Evolutionary conservation across 768 basidiomycete species (phyloP).

Genomic region (Xanthoconium stramineum): DNA sequence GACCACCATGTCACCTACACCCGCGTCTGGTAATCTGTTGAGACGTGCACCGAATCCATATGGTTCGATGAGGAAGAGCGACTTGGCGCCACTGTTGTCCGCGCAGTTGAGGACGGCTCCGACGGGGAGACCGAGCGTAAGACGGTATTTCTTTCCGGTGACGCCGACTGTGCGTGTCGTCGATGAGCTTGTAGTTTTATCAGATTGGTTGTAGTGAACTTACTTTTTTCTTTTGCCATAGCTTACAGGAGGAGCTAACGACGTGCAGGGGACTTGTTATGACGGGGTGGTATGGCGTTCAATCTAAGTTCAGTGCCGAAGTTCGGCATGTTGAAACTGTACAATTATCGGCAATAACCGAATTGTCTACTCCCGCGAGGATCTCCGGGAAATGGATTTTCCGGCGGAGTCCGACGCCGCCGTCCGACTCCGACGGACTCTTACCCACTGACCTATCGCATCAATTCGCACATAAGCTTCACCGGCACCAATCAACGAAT

Average conservation of each 20-base stretch:
- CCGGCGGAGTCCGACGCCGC: no score
- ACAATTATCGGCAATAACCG: conserved; percentile 14
- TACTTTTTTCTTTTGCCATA: conserved; percentile 29
- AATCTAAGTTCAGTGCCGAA: conserved; percentile 24
- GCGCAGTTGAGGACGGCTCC: conserved; percentile 97
- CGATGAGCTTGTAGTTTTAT: background rate
- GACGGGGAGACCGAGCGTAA: conserved; percentile 91
- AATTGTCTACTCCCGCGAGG: no score
- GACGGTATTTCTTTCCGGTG: conserved; percentile 93
- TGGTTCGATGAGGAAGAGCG: conserved; percentile 91
- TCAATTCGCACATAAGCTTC: no score
- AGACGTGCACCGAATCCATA: conserved; percentile 94
- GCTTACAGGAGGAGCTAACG: conserved; percentile 5
- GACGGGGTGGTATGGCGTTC: background rate
- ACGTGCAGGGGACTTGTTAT: background rate
- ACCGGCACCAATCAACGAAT: no score
- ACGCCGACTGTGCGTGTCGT: conserved; percentile 42
- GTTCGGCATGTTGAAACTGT: conserved; percentile 16
- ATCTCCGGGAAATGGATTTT: no score
- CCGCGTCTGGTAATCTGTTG: conserved; percentile 95
- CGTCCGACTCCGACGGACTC: no score
- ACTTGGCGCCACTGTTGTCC: conserved; percentile 99
- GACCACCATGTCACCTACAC: conserved; percentile 93
- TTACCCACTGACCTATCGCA: no score
- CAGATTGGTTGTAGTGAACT: background rate